Evolutionary conservation across 2,329 filamentous ascomycete species (phyloP), one percentile per base, ranked within the genome.

Genomic region (Penicillium sp.): DNA sequence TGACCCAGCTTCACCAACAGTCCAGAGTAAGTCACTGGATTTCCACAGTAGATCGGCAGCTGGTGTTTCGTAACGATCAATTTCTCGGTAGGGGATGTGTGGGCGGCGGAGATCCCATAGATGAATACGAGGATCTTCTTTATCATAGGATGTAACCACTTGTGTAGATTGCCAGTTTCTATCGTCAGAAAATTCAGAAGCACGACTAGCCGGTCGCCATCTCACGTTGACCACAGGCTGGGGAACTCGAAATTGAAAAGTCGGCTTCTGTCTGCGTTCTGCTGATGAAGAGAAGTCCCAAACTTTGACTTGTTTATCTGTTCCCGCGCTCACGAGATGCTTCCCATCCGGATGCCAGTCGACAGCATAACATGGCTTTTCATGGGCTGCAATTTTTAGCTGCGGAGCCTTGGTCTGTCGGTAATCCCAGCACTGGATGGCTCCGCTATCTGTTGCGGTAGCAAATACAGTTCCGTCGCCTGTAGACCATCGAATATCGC

Each of bases 311-410:
- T 81, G 81, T 58, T 81, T 82, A 66, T 87, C 84, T 21, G 80
- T 76, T 52, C 84, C 79, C n/a, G 82, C 83, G 62, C 83, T 86
- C 54, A 83, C 77, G 9, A 87, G 72, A 66, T 87, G 83, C 64
- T 81, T 85, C 6, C 84, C 84, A 63, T 87, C 83, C 1, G 84
- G 84, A 65, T 87, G 84, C 83, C 84, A 87, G 66, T 87, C 84
- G 35, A 87, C 79, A 5, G 83, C 78, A 59, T 80, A 84, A 71
- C 84, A 87, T 4, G 77, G 77, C 60, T 78, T 79, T 61, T 83
- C 79, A 65, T 87, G 84, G 45, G 83, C 84, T 33, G 81, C 80
- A 56, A 87, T 83, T 61, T 81, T 82, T 62, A 86, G 72, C 64
- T 83, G 77, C 7, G 84, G 79, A 24, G 77, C 76, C 62, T 78